Evolutionary conservation across 176 grass and related monocot genomes (phyloP).

Genomic region (Elaeis guineensis): DNA sequence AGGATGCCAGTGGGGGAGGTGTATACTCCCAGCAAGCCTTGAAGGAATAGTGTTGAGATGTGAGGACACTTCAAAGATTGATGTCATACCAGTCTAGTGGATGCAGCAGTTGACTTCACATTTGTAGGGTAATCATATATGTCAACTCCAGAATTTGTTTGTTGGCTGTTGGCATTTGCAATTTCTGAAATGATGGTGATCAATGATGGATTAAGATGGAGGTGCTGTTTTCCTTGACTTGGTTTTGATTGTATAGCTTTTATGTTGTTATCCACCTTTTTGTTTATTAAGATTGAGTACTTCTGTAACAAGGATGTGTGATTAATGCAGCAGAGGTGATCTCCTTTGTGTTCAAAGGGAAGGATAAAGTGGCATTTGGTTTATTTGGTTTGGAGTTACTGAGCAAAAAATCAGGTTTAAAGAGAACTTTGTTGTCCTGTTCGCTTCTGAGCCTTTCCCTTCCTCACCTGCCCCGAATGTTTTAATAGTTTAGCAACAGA

Average conservation of each 20-base stretch:
- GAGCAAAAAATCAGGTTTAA: no score
- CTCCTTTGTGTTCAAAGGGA: no score
- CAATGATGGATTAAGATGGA: not conserved
- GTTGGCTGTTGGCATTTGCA: slow-evolving; percentile 26
- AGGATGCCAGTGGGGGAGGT: slow-evolving; percentile 75
- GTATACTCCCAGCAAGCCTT: slow-evolving; percentile 57
- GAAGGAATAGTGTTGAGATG: slow-evolving; percentile 79
- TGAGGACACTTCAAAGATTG: slow-evolving; percentile 82
- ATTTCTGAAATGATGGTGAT: slow-evolving; percentile 5
- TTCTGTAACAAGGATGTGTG: no score
- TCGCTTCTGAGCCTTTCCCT: no score
- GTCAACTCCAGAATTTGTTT: slow-evolving; percentile 38
- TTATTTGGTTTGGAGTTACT: no score
- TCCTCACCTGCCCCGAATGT: no score
- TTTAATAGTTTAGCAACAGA: no score
- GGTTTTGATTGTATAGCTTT: slow-evolving; percentile 14
- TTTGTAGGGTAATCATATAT: slow-evolving; percentile 28
- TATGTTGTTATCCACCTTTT: slow-evolving; percentile 4
- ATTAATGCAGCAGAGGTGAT: no score
- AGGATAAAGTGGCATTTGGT: no score
- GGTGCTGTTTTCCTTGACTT: not conserved
- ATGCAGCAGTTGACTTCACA: slow-evolving; percentile 1
- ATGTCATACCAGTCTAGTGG: slow-evolving; percentile 75
- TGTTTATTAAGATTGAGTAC: no score
- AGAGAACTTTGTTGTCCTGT: no score